Base-by-base conservation (phyloP, 2,329 filamentous ascomycete genomes). In the Paracoccidioides brasiliensis region DNA sequence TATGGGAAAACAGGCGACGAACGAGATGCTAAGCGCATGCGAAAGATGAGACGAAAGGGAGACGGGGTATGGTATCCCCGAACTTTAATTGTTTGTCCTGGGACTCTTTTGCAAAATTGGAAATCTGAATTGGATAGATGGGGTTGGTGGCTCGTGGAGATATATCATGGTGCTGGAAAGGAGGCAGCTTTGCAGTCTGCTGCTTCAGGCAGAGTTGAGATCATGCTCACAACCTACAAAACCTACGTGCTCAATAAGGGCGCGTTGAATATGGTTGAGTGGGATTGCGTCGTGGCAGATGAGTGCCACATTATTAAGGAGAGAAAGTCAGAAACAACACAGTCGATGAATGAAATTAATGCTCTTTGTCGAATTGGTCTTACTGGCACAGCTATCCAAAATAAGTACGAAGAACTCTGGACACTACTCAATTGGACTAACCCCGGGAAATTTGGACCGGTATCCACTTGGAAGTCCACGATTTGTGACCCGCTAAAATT, bases 361-460 rank as follows among this genome's bases (percentile, higher is more conserved):
- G 83, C 90, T 0, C 79, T 97, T 2, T 97, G 93, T 66, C 82
- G 93, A 38, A 90, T 98, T 58, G 93, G 93, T 0, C 76, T 98
- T 7, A 97, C 90, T 0, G 93, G 93, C 1, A 98, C 93, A 0
- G 91, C 91, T 0, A 96, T 98, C 46, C 93, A 98, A 67, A 98
- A 98, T 70, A 93, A 88, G 61, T 98, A 98, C 67, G 89, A 96
- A 66, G 93, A 98, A 69, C 78, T 98, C 0, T 98, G 91, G 91
- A 94, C 90, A 0, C 76, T 98, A 0, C 76, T 98, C 2, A 95
- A 98, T 67, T 98, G 93, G 93, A 90, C 90, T 0, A 93, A 94
- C 62, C 93, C 93, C 0, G 91, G 90, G 0, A 72, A 70, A 42
- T 78, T 86, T 59, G 82, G 83, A 0, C 80, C 82, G 0, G 71